Conservation (phyloP, 768 basidiomycete species). For the Trametes sanguinea region DNA sequence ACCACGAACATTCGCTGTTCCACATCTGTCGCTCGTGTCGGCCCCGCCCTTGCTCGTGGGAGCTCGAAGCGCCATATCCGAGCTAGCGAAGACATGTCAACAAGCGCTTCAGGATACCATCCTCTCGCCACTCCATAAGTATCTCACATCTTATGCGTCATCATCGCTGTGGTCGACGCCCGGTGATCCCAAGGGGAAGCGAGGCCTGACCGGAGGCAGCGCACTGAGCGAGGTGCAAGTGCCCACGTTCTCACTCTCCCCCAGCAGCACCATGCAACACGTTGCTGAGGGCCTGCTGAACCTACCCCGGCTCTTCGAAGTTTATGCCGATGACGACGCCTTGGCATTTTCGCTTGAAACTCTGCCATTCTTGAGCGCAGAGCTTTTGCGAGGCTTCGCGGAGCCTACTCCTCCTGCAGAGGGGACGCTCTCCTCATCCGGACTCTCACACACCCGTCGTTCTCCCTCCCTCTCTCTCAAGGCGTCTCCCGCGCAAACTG, state of each 20-base stretch:
- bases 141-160: slow-evolving; percentile 70
- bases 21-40: slow-evolving; percentile 3
- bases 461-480: slow-evolving; percentile 41
- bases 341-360: slow-evolving; percentile 86
- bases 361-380: slow-evolving; percentile 67
- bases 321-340: slow-evolving; percentile 91
- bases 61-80: slow-evolving; percentile 55
- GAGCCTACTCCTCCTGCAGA: slow-evolving; percentile 38
- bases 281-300: slow-evolving; percentile 95
- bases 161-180: slow-evolving; percentile 65
- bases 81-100: slow-evolving; percentile 76
- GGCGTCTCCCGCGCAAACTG: slow-evolving; percentile 10
- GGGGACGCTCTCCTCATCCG: slow-evolving; percentile 8
- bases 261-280: slow-evolving; percentile 83
- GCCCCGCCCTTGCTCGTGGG: slow-evolving; percentile 50
- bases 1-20: slow-evolving; percentile 20
- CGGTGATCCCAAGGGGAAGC: slow-evolving; percentile 48
- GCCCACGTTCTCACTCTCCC: slow-evolving; percentile 91
- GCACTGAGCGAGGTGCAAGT: slow-evolving; percentile 57
- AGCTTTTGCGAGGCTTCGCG: slow-evolving; percentile 48
- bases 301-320: slow-evolving; percentile 90
- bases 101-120: slow-evolving; percentile 78
- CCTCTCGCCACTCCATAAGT: slow-evolving; percentile 75
- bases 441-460: slow-evolving; percentile 30
- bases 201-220: slow-evolving; percentile 44